Evolutionary conservation across 1,139 yeast species (phyloP).

Genomic region (Yamadazyma atmosphaerica): DNA sequence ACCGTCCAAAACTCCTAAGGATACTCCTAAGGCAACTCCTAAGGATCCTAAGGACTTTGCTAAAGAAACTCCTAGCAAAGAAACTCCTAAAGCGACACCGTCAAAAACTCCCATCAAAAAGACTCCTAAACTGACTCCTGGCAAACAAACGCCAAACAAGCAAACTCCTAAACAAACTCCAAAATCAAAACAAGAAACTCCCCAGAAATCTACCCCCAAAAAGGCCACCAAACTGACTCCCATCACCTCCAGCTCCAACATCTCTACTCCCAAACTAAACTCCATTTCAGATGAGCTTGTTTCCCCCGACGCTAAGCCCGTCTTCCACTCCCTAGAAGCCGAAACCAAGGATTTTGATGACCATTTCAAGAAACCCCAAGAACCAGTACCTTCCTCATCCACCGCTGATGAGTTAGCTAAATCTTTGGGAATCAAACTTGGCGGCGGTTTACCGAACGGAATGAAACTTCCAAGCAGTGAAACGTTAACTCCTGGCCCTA

Average conservation of each 20-base stretch:
- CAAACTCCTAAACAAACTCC: no score
- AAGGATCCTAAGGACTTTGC: background rate
- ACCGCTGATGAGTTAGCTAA: constrained; percentile 20
- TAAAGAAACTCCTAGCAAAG: background rate
- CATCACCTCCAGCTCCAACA: constrained; percentile 2
- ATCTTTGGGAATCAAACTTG: constrained; percentile 29
- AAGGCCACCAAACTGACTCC: constrained; percentile 4
- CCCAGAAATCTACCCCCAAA: constrained; percentile 4
- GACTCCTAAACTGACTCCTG: constrained; percentile 3
- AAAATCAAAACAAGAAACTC: background rate
- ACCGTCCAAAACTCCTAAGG: background rate
- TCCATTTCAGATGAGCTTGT: constrained; percentile 6
- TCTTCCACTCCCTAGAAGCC: constrained; percentile 21
- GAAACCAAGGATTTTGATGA: constrained; percentile 27
- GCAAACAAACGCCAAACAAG: background rate
- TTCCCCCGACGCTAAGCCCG: constrained; percentile 2
- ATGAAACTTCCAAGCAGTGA: background rate
- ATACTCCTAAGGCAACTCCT: constrained; percentile 1
- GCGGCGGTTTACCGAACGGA: constrained; percentile 19
- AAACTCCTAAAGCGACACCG: background rate
- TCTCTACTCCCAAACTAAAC: constrained; percentile 9
- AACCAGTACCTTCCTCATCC: no score
- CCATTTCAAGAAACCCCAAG: constrained; percentile 13
- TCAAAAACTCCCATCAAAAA: constrained; percentile 3
- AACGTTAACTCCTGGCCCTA: constrained; percentile 21